A percentile compares a stretch with the other conserved stretches of the same genome.
These are phyloP conservation scores for Agaricus blazei DNA, from an alignment of 768 basidiomycete genomes.

Conservation along the genomic window DNA sequence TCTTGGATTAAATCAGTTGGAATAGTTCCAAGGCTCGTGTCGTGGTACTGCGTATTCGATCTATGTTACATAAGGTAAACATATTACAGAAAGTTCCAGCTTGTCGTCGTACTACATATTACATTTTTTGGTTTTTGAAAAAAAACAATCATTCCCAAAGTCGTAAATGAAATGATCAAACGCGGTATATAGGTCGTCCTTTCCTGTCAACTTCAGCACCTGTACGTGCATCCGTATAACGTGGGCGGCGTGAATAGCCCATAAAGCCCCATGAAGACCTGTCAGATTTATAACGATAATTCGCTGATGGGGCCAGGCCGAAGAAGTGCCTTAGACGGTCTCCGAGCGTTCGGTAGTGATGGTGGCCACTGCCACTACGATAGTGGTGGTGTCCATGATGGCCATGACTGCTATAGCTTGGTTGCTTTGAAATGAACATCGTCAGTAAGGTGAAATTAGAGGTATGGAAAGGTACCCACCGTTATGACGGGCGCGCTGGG, in stretches of 20 bases:
- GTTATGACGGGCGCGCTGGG: constrained; percentile 1
- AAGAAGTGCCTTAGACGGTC: constrained; percentile 51
- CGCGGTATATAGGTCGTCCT: constrained; percentile 49
- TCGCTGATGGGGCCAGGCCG: constrained; percentile 37
- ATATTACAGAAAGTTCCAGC: background rate
- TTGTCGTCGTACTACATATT: background rate
- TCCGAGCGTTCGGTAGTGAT: constrained; percentile 20
- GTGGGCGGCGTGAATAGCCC: constrained; percentile 43
- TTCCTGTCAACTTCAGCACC: constrained; percentile 51
- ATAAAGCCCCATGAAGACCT: constrained; percentile 51
- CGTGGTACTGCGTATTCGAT: too few species aligned
- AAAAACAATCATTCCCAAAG: background rate
- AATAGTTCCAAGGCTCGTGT: too few species aligned
- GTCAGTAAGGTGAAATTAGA: background rate
- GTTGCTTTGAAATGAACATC: background rate
- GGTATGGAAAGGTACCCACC: background rate
- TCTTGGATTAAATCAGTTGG: too few species aligned
- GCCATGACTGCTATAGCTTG: constrained; percentile 15
- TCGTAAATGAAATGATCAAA: constrained; percentile 20
- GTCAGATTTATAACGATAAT: constrained; percentile 38
- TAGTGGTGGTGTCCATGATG: constrained; percentile 20
- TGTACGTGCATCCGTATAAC: constrained; percentile 44
- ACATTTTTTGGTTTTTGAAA: background rate
- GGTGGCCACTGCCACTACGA: constrained; percentile 2
- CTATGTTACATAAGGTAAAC: background rate